Evolutionary conservation across 106 monocot species (phyloP), one percentile per base, ranked within the genome.

Genomic region (Alisma plantagoaquatica): DNA sequence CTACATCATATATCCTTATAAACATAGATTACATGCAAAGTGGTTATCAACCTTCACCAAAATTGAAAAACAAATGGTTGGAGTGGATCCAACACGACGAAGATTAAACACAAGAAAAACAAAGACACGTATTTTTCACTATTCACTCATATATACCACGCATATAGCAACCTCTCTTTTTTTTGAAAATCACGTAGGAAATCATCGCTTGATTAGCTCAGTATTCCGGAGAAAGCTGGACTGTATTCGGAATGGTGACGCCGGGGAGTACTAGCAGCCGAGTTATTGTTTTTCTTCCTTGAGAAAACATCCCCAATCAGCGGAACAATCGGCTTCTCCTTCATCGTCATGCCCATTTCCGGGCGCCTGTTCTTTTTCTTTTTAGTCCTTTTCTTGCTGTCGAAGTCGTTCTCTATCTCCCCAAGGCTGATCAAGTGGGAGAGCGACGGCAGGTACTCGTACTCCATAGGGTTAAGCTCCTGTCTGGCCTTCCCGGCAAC

Each of bases 281-380:
- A 8, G 7, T 21, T 56, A 33, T 51, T 15, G 49, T 33, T 49
- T 69, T 80, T 80, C 69, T 63, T 92, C 29, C 27, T 64, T 2
- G 53, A 61, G 49, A 93, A 87, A 17, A 93, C 33, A 59, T 80
- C 83, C 10, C 77, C 75, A 46, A 93, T 72, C 16, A 93, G 80
- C 45, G 91, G 91, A 38, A 92, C 43, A 26, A 92, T 82, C 3
- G 91, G 91, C 60, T 92, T 92, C 72, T 74, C 54, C 54, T 70
- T 70, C 45, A 25, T 51, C n/a, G n/a, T n/a, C 42, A 43, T 15
- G 33, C 27, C 72, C 71, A 63, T 77, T 51, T n/a, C 20, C 53
- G 21, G 21, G 57, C 46, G 64, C 67, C 14, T 57, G 51, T 54
- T 65, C 60, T 41, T 63, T 30, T 48, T 76, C 31, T 54, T 29